Conservation (phyloP, 2,329 filamentous ascomycete genomes). For the Colletotrichum agaves region DNA sequence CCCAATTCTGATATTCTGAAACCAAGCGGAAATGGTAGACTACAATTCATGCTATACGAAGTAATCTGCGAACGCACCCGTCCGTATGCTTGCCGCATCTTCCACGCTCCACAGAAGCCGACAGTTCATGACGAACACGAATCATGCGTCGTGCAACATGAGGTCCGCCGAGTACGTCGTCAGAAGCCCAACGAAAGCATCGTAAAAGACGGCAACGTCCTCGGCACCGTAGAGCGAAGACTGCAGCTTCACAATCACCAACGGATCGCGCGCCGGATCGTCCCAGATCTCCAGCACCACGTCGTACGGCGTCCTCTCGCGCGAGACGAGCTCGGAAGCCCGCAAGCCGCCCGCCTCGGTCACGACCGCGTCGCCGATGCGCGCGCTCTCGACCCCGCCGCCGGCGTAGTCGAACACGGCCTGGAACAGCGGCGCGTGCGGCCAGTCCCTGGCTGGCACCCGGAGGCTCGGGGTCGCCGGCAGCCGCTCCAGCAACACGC, state of each 20-base stretch:
- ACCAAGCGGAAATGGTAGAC: too few species aligned
- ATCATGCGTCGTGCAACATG: neutral
- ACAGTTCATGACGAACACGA: rapidly evolving
- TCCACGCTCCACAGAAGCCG: neutral
- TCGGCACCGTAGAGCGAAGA: neutral
- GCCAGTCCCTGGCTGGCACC: neutral
- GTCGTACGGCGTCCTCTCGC: slow-evolving; percentile 21
- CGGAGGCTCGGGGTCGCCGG: neutral
- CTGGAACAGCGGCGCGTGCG: slow-evolving; percentile 19
- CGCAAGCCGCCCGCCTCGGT: neutral
- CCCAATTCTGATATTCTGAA: too few species aligned
- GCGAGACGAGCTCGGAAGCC: slow-evolving; percentile 2
- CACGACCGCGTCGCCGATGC: neutral
- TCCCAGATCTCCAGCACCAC: slow-evolving; percentile 22
- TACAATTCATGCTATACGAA: too few species aligned
- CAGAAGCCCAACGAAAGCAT: neutral
- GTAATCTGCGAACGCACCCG: neutral
- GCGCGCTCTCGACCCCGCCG: slow-evolving; percentile 6
- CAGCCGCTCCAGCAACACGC: neutral
- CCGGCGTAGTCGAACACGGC: slow-evolving; percentile 18
- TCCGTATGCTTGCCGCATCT: neutral
- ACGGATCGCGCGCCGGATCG: neutral
- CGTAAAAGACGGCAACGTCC: neutral
- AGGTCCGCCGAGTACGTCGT: neutral
- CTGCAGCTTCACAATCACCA: slow-evolving; percentile 17